phyloP scores from a whole-genome alignment of 1,284 basidiomycete species.

The Boletus smithii region DNA sequence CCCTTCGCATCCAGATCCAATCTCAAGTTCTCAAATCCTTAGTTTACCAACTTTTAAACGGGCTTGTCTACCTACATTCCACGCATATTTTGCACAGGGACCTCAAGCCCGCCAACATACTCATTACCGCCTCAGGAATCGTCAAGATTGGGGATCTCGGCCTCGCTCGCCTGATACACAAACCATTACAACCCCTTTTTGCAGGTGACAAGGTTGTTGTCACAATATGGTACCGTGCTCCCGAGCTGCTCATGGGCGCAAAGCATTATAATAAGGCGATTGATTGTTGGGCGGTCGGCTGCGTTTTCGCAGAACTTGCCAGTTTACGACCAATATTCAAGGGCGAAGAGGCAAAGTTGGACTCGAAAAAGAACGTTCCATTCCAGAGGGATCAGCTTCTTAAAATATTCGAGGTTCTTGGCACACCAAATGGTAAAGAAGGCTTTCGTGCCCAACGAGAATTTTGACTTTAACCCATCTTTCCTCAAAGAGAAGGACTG shows the following conservation, averaged over 20 bases:
- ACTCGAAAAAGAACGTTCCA: constrained; percentile 88
- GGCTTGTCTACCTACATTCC: constrained; percentile 92
- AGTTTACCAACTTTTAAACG: constrained; percentile 94
- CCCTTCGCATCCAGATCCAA: constrained; percentile 74
- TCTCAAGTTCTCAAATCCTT: constrained; percentile 85
- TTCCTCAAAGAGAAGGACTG: constrained; percentile 67
- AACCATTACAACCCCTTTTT: constrained; percentile 83
- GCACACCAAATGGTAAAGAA: constrained; percentile 78
- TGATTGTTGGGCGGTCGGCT: constrained; percentile 95
- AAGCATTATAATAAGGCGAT: constrained; percentile 97
- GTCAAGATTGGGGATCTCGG: constrained; percentile 99
- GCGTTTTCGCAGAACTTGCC: constrained; percentile 93
- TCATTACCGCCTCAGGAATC: constrained; percentile 84
- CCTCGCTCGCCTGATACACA: constrained; percentile 82
- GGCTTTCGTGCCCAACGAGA: neutral
- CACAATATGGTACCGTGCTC: constrained; percentile 98
- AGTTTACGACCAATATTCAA: constrained; percentile 97
- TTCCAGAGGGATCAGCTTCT: constrained; percentile 94
- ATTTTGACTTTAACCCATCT: constrained; percentile 1
- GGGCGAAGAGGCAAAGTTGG: constrained; percentile 96
- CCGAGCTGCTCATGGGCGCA: constrained; percentile 91
- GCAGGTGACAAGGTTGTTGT: constrained; percentile 97
- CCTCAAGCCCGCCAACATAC: constrained; percentile 98
- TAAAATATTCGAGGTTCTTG: constrained; percentile 93
- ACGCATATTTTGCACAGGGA: constrained; percentile 95